These are phyloP conservation scores for Colletotrichum spaethianum DNA, from an alignment of 2,329 filamentous ascomycete species.

Conservation along the genomic window DNA sequence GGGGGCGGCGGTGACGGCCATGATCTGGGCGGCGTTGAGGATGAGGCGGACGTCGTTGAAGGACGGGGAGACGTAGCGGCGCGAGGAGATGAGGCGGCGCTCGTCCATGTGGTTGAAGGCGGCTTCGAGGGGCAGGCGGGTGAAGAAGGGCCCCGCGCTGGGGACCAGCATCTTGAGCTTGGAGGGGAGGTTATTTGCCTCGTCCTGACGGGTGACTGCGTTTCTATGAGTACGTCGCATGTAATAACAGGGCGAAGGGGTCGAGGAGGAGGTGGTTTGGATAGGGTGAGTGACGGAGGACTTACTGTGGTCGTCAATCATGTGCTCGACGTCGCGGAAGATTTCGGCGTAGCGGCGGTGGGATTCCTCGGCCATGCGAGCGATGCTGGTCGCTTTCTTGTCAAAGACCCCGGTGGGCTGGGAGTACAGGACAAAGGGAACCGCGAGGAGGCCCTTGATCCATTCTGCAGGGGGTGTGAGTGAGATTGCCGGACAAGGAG, in stretches of 20 bases:
- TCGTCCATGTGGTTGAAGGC: conserved; percentile 93
- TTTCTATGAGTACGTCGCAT: conserved; percentile 17
- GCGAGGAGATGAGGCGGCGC: conserved; percentile 87
- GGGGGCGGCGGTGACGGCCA: conserved; percentile 78
- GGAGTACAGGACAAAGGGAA: conserved; percentile 96
- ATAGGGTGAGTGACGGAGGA: conserved; percentile 1
- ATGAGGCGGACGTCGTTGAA: conserved; percentile 97
- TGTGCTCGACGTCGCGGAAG: conserved; percentile 90
- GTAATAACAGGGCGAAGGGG: background rate
- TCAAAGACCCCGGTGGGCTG: conserved; percentile 92
- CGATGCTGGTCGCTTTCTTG: conserved; percentile 73
- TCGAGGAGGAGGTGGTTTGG: background rate
- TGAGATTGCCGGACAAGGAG: background rate
- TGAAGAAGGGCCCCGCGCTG: conserved; percentile 94
- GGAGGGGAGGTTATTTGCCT: conserved; percentile 78
- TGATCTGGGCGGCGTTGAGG: conserved; percentile 93
- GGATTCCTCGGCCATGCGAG: conserved; percentile 83
- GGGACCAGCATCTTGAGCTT: conserved; percentile 95
- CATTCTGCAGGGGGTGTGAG: conserved; percentile 73
- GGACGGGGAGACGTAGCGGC: conserved; percentile 93
- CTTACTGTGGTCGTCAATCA: conserved; percentile 92
- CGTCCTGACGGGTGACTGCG: conserved; percentile 80
- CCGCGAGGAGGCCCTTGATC: conserved; percentile 95
- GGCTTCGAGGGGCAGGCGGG: conserved; percentile 85
- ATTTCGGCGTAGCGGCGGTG: conserved; percentile 95